Conservation (phyloP, 352 stramenopile species). For the Globisporangium uncinulatum region DNA sequence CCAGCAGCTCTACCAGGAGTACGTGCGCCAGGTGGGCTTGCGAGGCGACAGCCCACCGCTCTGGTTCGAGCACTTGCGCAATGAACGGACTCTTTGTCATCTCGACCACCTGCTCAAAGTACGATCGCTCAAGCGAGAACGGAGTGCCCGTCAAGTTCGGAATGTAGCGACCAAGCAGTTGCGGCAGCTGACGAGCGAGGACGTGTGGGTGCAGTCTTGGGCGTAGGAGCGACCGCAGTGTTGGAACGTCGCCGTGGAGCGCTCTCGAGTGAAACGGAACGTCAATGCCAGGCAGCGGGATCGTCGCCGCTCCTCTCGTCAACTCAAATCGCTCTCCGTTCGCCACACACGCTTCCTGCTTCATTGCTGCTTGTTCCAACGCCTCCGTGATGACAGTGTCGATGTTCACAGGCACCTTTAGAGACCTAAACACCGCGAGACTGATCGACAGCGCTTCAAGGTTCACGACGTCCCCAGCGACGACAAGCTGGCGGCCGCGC, state of each 20-base stretch:
- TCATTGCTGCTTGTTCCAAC: slow-evolving; percentile 42
- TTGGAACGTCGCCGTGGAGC: slow-evolving; percentile 73
- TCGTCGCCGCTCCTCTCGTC: slow-evolving; percentile 66
- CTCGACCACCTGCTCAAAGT: slow-evolving; percentile 69
- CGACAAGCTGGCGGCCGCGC: slow-evolving; percentile 77
- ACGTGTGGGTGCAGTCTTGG: slow-evolving; percentile 68
- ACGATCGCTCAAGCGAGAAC: slow-evolving; percentile 71
- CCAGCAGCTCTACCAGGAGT: slow-evolving; percentile 81
- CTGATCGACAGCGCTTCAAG: slow-evolving; percentile 71
- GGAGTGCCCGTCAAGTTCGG: slow-evolving; percentile 80
- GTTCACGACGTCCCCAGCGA: slow-evolving; percentile 78
- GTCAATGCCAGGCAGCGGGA: slow-evolving; percentile 84
- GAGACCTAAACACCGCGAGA: slow-evolving; percentile 41
- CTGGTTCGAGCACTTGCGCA: slow-evolving; percentile 37
- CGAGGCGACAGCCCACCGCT: slow-evolving; percentile 66
- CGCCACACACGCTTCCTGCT: slow-evolving; percentile 55
- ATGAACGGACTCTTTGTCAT: slow-evolving; percentile 61
- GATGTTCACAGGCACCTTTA: slow-evolving; percentile 39
- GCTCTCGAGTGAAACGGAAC: slow-evolving; percentile 88
- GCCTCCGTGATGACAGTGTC: slow-evolving; percentile 48
- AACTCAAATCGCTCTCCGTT: slow-evolving; percentile 56
- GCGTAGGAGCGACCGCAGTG: slow-evolving; percentile 68
- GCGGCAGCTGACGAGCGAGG: slow-evolving; percentile 57
- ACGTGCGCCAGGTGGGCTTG: slow-evolving; percentile 65
- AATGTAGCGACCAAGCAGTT: slow-evolving; percentile 79